A percentile compares a stretch with the other conserved stretches of the same genome.
phyloP scores from a whole-genome alignment of 2,329 filamentous ascomycete species.

The Fusarium liriodendri region DNA sequence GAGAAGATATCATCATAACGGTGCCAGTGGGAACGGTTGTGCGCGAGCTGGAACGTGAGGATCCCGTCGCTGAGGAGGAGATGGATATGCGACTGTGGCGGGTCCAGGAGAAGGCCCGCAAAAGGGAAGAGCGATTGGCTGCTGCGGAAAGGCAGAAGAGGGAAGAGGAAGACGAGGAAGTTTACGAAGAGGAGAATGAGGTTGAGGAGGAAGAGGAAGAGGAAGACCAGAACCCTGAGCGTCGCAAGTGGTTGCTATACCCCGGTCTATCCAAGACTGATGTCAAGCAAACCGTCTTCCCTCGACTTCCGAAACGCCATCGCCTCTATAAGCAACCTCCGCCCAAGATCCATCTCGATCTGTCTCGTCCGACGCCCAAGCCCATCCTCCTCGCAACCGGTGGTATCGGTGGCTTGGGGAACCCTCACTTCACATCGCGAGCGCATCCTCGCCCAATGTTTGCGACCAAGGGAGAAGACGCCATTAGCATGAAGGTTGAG shows the following conservation, averaged over 20 bases:
- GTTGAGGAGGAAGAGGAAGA: constrained; percentile 51
- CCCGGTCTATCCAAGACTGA: constrained; percentile 80
- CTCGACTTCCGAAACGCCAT: constrained; percentile 63
- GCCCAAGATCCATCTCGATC: constrained; percentile 77
- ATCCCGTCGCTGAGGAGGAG: constrained; percentile 78
- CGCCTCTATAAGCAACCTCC: constrained; percentile 74
- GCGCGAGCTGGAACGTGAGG: constrained; percentile 80
- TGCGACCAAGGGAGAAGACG: constrained; percentile 86
- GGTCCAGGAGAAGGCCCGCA: constrained; percentile 48
- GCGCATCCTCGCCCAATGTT: constrained; percentile 83
- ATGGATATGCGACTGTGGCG: constrained; percentile 49
- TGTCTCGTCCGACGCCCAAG: constrained; percentile 80
- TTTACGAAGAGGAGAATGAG: constrained; percentile 25
- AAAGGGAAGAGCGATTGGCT: constrained; percentile 46
- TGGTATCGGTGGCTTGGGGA: constrained; percentile 89
- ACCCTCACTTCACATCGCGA: constrained; percentile 89
- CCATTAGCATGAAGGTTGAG: constrained; percentile 82
- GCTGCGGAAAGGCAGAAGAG: constrained; percentile 48
- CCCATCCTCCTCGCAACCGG: constrained; percentile 90
- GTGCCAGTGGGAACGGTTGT: constrained; percentile 95
- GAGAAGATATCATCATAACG: constrained; percentile 87
- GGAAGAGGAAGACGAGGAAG: constrained; percentile 30
- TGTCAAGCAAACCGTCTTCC: constrained; percentile 65
- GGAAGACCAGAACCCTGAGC: constrained; percentile 58
- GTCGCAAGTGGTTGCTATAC: constrained; percentile 87